phyloP scores from a whole-genome alignment of 2,329 filamentous ascomycete species.

The Cladorrhinum sp. region DNA sequence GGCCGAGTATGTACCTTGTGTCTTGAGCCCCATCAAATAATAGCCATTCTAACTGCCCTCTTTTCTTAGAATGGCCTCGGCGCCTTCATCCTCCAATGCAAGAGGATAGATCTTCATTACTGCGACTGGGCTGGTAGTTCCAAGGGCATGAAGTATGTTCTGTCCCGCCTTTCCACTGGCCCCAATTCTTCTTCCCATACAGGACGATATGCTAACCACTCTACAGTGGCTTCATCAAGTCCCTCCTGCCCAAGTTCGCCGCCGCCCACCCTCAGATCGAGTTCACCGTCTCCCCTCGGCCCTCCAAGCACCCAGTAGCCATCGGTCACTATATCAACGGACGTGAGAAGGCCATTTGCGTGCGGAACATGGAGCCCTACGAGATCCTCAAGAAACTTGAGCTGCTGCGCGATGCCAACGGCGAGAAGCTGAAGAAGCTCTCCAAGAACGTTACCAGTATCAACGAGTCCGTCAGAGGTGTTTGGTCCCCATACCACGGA shows the following conservation, averaged over 20 bases:
- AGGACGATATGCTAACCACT: conserved; percentile 9
- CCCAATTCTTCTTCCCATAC: not conserved
- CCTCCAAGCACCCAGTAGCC: conserved; percentile 84
- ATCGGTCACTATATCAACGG: conserved; percentile 93
- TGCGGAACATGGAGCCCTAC: conserved; percentile 76
- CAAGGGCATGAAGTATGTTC: conserved; percentile 81
- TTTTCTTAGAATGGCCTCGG: conserved; percentile 83
- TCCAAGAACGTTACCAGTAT: conserved; percentile 64
- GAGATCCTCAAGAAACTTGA: conserved; percentile 80
- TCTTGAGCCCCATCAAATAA: not conserved
- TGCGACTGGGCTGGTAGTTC: conserved; percentile 96
- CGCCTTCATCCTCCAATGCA: conserved; percentile 96
- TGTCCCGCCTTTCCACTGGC: too few relatives aligned
- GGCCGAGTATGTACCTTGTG: conserved; percentile 47
- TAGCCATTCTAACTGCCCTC: conserved; percentile 15
- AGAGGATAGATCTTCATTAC: conserved; percentile 92
- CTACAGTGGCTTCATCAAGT: conserved; percentile 75
- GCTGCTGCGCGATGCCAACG: conserved; percentile 69
- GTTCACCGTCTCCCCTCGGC: conserved; percentile 85
- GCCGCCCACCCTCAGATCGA: conserved; percentile 81
- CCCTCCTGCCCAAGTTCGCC: conserved; percentile 74
- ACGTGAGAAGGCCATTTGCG: conserved; percentile 78
- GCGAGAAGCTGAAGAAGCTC: conserved; percentile 65
- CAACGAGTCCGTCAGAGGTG: conserved; percentile 64
- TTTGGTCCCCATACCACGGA: conserved; percentile 70